Conservation (phyloP, 2,329 filamentous ascomycete species). For the Didymella keratinophila region DNA sequence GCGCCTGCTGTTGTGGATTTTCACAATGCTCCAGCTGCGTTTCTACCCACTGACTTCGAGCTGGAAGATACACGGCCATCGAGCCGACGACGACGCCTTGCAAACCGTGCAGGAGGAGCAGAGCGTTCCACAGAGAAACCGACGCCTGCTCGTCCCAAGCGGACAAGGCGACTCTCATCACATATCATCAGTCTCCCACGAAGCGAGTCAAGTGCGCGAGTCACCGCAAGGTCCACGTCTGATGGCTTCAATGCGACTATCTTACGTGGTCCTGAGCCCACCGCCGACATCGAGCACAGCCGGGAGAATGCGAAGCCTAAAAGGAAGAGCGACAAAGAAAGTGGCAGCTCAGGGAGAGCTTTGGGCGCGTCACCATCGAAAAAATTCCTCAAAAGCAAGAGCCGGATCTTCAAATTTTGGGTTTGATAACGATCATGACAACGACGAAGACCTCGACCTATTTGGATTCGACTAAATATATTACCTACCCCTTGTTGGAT, state of each 20-base stretch:
- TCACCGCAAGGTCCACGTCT: conserved; percentile 29
- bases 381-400: conserved; percentile 47
- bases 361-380: conserved; percentile 29
- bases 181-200: conserved; percentile 43
- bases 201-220: conserved; percentile 31
- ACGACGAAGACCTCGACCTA: not conserved
- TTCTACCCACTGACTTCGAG: conserved; percentile 59
- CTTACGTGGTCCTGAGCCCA: conserved; percentile 23
- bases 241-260: conserved; percentile 32
- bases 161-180: conserved; percentile 42
- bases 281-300: conserved; percentile 11
- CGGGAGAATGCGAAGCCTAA: conserved; percentile 31
- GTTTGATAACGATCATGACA: conserved; percentile 27
- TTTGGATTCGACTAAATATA: conserved; percentile 19
- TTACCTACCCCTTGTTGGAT: conserved; percentile 2
- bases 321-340: conserved; percentile 24
- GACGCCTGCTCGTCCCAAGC: conserved; percentile 35
- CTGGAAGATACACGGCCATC: conserved; percentile 41
- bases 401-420: conserved; percentile 50
- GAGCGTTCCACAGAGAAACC: conserved; percentile 37
- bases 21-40: conserved; percentile 57
- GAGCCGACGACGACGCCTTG: conserved; percentile 40
- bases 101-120: conserved; percentile 33
- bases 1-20: conserved; percentile 54
- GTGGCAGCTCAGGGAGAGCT: conserved; percentile 13